Percentiles rank a stretch among this genome's conserved stretches.
Evolutionary conservation across 169 alveolate species (phyloP).

Genomic region (Plasmodium adleri): DNA sequence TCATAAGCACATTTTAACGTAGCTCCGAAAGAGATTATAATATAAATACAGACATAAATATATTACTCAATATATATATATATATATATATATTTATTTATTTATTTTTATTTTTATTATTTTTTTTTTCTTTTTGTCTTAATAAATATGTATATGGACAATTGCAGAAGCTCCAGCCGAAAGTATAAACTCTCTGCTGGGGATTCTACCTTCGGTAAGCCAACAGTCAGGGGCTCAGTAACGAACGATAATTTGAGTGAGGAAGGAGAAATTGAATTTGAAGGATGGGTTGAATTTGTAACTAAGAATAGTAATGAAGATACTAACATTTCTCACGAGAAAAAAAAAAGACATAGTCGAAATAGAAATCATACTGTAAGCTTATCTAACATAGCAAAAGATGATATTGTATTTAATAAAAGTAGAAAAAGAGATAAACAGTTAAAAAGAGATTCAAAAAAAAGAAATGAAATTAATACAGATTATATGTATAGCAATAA

Average conservation of each 20-base stretch:
- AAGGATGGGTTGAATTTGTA: slow-evolving; percentile 74
- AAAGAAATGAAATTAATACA: background rate
- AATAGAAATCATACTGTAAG: background rate
- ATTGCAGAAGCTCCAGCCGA: slow-evolving; percentile 24
- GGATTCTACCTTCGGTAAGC: slow-evolving; percentile 33
- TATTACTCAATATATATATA: too few species aligned
- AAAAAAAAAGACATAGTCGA: background rate
- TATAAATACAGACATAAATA: background rate
- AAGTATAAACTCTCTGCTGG: slow-evolving; percentile 38
- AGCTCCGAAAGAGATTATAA: too few species aligned
- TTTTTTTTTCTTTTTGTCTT: too few species aligned
- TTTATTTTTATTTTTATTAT: background rate
- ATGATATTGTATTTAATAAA: background rate
- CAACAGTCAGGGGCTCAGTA: slow-evolving; percentile 11
- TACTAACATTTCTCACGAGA: background rate
- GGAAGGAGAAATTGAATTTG: slow-evolving; percentile 67
- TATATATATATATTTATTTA: background rate
- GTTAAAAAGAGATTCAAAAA: background rate
- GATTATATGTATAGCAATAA: slow-evolving; percentile 15
- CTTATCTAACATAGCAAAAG: background rate
- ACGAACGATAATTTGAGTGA: slow-evolving; percentile 40
- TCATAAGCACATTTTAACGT: too few species aligned
- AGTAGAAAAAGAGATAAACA: background rate
- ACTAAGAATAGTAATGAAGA: slow-evolving; percentile 41
- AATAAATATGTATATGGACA: slow-evolving; percentile 17